These are phyloP conservation scores for Aspergillus pseudoviridinutans DNA, from an alignment of 2,329 filamentous ascomycete genomes.

Conservation along the genomic window DNA sequence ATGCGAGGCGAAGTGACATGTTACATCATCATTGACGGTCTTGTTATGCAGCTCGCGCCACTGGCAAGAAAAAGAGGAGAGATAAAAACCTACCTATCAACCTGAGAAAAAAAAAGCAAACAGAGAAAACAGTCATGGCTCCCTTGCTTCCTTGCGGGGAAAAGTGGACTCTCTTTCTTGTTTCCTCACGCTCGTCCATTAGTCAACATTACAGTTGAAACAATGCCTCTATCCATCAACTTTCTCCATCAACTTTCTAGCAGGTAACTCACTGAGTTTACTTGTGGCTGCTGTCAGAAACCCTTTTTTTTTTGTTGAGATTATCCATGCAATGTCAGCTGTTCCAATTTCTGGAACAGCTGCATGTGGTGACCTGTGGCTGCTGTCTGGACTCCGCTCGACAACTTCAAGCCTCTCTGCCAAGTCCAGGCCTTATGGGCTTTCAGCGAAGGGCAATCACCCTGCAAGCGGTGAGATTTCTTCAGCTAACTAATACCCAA, in stretches of 20 bases:
- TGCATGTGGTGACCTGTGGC: background rate
- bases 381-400: background rate
- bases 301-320: background rate
- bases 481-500: background rate
- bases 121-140: background rate
- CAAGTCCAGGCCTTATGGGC: background rate
- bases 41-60: background rate
- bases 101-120: background rate
- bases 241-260: background rate
- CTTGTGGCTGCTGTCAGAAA: background rate
- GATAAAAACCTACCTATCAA: background rate
- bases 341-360: background rate
- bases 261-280: background rate
- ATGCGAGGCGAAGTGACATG: background rate
- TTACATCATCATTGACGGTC: background rate
- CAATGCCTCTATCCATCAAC: background rate
- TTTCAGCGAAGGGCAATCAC: background rate
- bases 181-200: background rate
- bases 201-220: background rate
- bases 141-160: conserved; percentile 17
- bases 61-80: background rate
- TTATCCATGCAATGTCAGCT: background rate
- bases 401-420: background rate
- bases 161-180: conserved; percentile 6
- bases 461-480: background rate